Base-by-base conservation (phyloP, 495 filamentous ascomycete species). In the Neurospora pannonica region DNA sequence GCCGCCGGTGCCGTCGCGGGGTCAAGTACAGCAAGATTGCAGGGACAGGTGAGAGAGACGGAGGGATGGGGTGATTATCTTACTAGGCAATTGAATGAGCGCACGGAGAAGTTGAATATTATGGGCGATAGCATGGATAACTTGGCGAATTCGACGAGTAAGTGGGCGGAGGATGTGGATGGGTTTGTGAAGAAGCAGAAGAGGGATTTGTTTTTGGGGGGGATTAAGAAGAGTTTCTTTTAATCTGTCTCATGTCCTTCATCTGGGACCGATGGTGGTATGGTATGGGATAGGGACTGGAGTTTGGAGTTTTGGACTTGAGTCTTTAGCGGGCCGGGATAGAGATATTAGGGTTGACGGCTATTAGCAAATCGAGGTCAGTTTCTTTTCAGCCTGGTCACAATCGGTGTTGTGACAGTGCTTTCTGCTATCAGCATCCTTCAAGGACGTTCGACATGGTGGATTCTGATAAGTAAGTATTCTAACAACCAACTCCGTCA, bases 141-240 rank as follows among this genome's bases (percentile, higher is more conserved):
- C 43, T 80, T 97, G 72, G 90, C 95, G 78, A 89, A 94, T 75
- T 90, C 90, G 69, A 96, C 92, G 77, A 87, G 89, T 73, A 91
- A 88, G 69, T 98, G 93, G 88, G 91, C 92, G 17, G 89, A 92
- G 34, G 95, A 97, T 77, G 94, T 97, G 73, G 90, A 88, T 77
- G 97, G 97, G 78, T 97, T 87, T 82, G 91, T 97, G 17, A 87
- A 84, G 72, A 90, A 89, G 79, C 94, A 97, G 85, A 98, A 98
- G 87, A 89, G 89, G 82, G 92, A 92, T 77, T 83, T 92, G 73
- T 81, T 97, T 70, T 84, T 97, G 75, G 92, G 94, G 24, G 83
- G 87, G 15, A 77, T 87, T 69, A 86, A 83, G 71, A 81, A 85
- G 73, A 83, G 85, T 71, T 87, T 85, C 62, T 79, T 82, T 37